Evolutionary conservation across 2,329 filamentous ascomycete genomes (phyloP).

Genomic region (Venturia oleaginea): DNA sequence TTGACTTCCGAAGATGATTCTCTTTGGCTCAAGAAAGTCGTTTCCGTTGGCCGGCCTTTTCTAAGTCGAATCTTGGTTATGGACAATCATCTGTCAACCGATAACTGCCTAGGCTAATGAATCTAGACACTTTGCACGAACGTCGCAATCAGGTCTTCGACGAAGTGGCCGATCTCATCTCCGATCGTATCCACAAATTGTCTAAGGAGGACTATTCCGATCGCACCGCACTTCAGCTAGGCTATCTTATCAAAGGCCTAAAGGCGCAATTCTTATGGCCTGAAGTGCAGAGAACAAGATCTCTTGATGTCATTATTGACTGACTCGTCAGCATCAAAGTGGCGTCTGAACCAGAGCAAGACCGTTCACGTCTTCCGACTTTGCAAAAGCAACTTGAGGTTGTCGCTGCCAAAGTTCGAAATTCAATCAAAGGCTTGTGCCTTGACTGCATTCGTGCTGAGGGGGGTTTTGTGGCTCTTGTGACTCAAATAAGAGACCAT

Average conservation of each 20-base stretch:
- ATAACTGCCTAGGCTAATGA: neutral
- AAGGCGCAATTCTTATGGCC: neutral
- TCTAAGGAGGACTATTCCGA: neutral
- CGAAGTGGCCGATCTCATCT: neutral
- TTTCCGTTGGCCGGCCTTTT: neutral
- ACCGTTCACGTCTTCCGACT: neutral
- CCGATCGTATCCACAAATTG: neutral
- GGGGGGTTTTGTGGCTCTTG: neutral
- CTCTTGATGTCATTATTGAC: neutral
- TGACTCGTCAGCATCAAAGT: neutral
- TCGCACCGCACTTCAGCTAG: neutral
- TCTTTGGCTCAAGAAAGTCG: neutral
- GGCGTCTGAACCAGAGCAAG: neutral
- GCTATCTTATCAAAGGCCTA: neutral
- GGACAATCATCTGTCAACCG: neutral
- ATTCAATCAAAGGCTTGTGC: neutral
- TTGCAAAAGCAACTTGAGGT: neutral
- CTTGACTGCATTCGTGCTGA: neutral
- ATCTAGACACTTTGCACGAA: neutral
- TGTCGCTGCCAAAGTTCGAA: neutral
- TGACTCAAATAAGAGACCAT: neutral
- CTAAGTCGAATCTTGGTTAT: neutral
- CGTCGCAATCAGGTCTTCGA: neutral
- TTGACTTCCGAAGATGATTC: neutral
- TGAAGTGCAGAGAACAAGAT: neutral